Evolutionary conservation across 805 yeast species (phyloP), one percentile per base, ranked within the genome.

Genomic region (Candida sonorensis): DNA sequence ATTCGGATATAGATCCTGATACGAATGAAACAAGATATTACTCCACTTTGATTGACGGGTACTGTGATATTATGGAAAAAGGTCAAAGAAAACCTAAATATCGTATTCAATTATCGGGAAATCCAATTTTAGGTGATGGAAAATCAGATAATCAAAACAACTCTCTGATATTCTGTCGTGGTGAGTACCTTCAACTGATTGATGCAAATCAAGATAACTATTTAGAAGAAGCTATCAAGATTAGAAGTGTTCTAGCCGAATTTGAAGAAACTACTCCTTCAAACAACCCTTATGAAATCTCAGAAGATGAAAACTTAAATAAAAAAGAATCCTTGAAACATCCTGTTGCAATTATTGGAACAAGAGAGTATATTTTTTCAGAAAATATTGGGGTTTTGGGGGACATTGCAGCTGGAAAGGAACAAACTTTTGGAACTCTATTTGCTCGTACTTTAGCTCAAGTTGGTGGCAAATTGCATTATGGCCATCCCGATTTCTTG

Each of bases 371-470:
- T 53, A 87, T 90, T 19, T 90, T 90, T 61, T 82, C 95, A 2
- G 97, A 88, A 58, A 83, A 83, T 51, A 77, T 84, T 38, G 97
- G 97, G 36, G 81, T 88, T 10, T 64, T 88, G 26, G 97, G 97
- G 29, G 97, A 88, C 59, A 84, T 88, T 45, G 97, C 97, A 14
- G 97, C 97, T 14, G 96, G 95, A 7, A 88, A 88, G 57, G 97
- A 88, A 53, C 96, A 90, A 59, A 88, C 97, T 1, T 88, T 88
- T 64, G 97, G 97, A 16, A 88, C 97, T 0, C 63, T 90, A 48
- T 88, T 90, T 66, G 95, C 97, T 1, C 70, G 97, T 52, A 87
- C 96, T 0, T 62, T 88, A 44, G 92, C 96, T 0, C 90, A 85
- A 50, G 85, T 90, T 46, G 97, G 97, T 8, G 96, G 94, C 1